Conservation (phyloP, 2,329 filamentous ascomycete species). For the Penicillium sp. region DNA sequence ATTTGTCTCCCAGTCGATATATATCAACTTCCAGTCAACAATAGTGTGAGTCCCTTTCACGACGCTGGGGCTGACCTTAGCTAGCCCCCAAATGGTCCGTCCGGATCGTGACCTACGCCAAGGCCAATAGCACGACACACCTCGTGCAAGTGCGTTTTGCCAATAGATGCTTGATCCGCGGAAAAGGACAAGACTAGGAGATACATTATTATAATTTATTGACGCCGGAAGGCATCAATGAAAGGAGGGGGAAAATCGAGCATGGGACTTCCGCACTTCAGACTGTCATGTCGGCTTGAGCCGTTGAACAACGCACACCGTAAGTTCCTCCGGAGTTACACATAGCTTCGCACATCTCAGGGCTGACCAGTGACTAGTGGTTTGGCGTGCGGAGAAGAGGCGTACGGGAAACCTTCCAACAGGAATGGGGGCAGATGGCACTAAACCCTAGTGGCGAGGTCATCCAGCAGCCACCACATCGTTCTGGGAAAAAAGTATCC, state of each 20-base stretch:
- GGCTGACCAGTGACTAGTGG: neutral
- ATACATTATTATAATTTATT: neutral
- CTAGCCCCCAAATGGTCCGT: neutral
- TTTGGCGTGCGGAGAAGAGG: slow-evolving; percentile 1
- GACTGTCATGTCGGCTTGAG: neutral
- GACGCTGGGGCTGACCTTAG: neutral
- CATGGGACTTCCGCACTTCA: neutral
- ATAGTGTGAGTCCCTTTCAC: neutral
- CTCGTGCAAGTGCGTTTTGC: slow-evolving; percentile 27
- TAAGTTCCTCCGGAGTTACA: slow-evolving; percentile 12
- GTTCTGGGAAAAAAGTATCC: slow-evolving; percentile 7
- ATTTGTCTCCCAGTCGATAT: neutral
- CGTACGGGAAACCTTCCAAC: slow-evolving; percentile 3
- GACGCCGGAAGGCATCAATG: neutral
- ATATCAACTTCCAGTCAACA: neutral
- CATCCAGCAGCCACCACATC: slow-evolving; percentile 8
- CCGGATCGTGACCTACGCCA: slow-evolving; percentile 29
- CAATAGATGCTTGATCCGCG: slow-evolving; percentile 23
- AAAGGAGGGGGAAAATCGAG: neutral
- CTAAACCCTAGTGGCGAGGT: slow-evolving; percentile 20
- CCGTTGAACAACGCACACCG: slow-evolving; percentile 24
- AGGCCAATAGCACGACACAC: slow-evolving; percentile 25
- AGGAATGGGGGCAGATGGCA: slow-evolving; percentile 4
- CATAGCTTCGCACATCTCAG: neutral
- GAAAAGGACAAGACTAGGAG: neutral